Conservation (phyloP, 371 early-diverging fungal species). For the Lichtheimia hyalospora region DNA sequence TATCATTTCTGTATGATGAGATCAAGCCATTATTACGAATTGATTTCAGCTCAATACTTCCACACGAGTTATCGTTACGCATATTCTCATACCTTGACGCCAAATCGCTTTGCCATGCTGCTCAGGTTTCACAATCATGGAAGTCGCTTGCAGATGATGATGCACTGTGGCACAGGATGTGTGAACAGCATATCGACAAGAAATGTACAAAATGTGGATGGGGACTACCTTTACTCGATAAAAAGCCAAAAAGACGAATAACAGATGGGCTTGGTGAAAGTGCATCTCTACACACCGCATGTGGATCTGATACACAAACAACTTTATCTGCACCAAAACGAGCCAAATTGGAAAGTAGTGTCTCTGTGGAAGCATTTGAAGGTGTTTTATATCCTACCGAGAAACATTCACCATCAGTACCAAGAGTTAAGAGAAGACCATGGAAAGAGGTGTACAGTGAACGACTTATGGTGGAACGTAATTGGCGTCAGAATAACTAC, state of each 20-base stretch:
- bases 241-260: constrained; percentile 22
- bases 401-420: neutral
- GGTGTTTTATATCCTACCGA: neutral
- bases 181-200: constrained; percentile 95
- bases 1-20: constrained; percentile 72
- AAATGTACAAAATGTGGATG: constrained; percentile 95
- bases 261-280: neutral
- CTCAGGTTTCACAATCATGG: constrained; percentile 86
- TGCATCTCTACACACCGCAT: constrained; percentile 19
- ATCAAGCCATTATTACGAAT: constrained; percentile 73
- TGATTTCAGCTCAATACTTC: constrained; percentile 78
- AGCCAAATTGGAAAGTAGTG: neutral
- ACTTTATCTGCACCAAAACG: neutral
- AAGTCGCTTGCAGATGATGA: constrained; percentile 84
- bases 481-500: constrained; percentile 82
- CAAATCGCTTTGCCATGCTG: constrained; percentile 86
- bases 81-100: constrained; percentile 91
- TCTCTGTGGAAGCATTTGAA: constrained; percentile 7
- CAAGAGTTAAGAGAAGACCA: constrained; percentile 36
- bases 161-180: constrained; percentile 92
- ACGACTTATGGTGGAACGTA: constrained; percentile 78
- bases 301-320: constrained; percentile 15
- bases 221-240: constrained; percentile 80
- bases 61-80: constrained; percentile 76
- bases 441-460: constrained; percentile 89